These are phyloP conservation scores for Auriscalpium microsporum DNA, from an alignment of 768 basidiomycete species.

Conservation along the genomic window DNA sequence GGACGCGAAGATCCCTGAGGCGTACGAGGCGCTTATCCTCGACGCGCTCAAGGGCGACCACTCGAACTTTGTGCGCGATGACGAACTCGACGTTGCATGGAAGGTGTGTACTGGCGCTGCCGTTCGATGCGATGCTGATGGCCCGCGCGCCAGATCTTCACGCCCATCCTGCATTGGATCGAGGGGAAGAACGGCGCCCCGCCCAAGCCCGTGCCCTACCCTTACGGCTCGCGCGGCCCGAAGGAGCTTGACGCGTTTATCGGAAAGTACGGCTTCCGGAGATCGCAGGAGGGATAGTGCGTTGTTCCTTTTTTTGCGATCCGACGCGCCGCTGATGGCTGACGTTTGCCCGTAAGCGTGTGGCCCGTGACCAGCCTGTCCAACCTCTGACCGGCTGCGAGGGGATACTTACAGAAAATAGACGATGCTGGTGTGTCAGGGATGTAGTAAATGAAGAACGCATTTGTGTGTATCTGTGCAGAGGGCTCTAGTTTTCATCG, in stretches of 20 bases:
- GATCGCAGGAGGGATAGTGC: constrained; percentile 64
- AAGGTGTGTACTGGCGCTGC: constrained; percentile 48
- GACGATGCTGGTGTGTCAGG: too few relatives aligned
- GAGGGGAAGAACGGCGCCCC: constrained; percentile 61
- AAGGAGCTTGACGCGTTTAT: constrained; percentile 74
- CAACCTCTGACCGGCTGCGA: constrained; percentile 32
- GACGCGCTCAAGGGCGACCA: constrained; percentile 98
- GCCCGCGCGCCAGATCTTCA: constrained; percentile 64
- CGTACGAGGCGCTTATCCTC: constrained; percentile 90
- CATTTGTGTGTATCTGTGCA: too few relatives aligned
- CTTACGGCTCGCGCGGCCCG: constrained; percentile 95
- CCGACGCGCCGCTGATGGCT: constrained; percentile 6
- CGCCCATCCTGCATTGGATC: constrained; percentile 93
- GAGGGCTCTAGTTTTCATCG: too few relatives aligned
- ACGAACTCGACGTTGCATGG: constrained; percentile 97
- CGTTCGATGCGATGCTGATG: neutral
- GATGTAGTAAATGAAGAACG: too few relatives aligned
- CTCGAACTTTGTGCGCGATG: constrained; percentile 97
- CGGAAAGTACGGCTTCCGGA: constrained; percentile 66
- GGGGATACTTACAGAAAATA: neutral
- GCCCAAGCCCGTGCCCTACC: constrained; percentile 72
- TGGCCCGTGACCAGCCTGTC: constrained; percentile 71
- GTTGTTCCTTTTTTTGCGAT: constrained; percentile 23
- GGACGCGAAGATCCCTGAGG: constrained; percentile 90
- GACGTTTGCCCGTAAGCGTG: constrained; percentile 36